Percentiles rank a stretch among this genome's conserved stretches.
phyloP scores from a whole-genome alignment of 2,329 filamentous ascomycete species.

The Knoxdaviesia proteae region DNA sequence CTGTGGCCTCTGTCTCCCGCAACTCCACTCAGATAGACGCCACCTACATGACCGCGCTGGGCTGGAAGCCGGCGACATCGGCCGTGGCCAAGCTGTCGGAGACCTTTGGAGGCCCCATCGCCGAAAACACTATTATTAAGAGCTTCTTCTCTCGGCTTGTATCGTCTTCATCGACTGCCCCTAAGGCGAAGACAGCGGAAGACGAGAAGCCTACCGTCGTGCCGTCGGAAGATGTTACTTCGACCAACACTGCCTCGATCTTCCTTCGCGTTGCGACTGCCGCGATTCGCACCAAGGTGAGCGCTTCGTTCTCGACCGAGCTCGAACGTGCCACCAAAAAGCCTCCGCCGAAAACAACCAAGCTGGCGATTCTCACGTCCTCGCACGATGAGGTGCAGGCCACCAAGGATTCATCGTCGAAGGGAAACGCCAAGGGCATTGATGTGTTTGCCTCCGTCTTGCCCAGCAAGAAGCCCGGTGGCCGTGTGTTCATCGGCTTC shows the following conservation, averaged over 20 bases:
- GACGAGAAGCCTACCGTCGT: constrained; percentile 38
- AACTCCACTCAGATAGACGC: constrained; percentile 87
- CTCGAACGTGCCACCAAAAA: constrained; percentile 94
- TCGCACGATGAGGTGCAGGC: constrained; percentile 66
- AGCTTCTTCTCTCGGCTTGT: constrained; percentile 61
- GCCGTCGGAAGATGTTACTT: constrained; percentile 51
- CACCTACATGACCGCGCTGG: constrained; percentile 67
- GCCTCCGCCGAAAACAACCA: constrained; percentile 72
- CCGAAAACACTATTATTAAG: constrained; percentile 42
- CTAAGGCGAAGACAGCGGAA: constrained; percentile 29
- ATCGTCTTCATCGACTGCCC: constrained; percentile 29
- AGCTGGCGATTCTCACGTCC: constrained; percentile 71
- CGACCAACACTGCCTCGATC: constrained; percentile 52
- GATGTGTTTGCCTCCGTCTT: constrained; percentile 84
- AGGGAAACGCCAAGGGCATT: constrained; percentile 30
- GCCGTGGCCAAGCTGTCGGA: constrained; percentile 21
- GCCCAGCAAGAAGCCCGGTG: constrained; percentile 60
- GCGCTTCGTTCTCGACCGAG: constrained; percentile 55
- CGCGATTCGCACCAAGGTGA: constrained; percentile 55
- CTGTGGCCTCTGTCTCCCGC: constrained; percentile 55
- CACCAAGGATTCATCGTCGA: constrained; percentile 31
- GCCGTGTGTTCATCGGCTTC: constrained; percentile 91
- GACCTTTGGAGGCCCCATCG: constrained; percentile 24
- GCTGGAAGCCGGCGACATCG: constrained; percentile 47
- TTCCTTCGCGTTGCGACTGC: constrained; percentile 81